A percentile compares a stretch with the other conserved stretches of the same genome.
Conservation (phyloP, 164 flowering plant species). For the Cinnamomum micranthum region DNA sequence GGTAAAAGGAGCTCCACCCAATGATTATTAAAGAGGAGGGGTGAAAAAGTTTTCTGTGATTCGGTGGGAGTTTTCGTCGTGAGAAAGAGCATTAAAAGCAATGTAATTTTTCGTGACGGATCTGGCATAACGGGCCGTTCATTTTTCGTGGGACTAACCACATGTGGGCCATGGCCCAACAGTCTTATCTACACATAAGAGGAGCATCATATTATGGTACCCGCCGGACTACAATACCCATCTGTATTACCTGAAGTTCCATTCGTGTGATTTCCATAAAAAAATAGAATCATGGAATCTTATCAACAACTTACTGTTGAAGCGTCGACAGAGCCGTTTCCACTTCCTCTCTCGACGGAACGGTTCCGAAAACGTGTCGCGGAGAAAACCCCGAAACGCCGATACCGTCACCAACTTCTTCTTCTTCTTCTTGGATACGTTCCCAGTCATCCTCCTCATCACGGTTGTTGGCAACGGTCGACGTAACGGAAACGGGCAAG, state of each 20-base stretch:
- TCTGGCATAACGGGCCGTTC: no score
- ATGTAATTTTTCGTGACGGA: no score
- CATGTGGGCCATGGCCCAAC: no score
- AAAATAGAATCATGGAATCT: not conserved
- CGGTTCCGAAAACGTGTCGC: conserved; percentile 40
- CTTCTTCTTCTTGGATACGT: conserved; percentile 24
- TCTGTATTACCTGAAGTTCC: no score
- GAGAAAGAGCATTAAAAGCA: no score
- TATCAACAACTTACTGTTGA: conserved; percentile 42
- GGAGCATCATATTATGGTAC: not conserved
- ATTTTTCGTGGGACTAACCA: no score
- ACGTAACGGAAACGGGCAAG: conserved; percentile 13
- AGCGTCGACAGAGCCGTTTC: conserved; percentile 52
- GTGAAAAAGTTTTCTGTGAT: no score
- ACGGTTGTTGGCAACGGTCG: conserved; percentile 13
- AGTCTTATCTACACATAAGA: no score
- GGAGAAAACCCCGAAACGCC: conserved; percentile 10
- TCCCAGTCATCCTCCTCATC: conserved; percentile 39
- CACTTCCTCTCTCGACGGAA: conserved; percentile 62
- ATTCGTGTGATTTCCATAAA: not conserved
- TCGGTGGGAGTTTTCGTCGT: no score
- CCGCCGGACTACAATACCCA: not conserved
- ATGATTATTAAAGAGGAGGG: no score
- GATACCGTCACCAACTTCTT: conserved; percentile 15
- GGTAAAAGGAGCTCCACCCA: no score